Evolutionary conservation across 2,329 filamentous ascomycete genomes (phyloP), one percentile per base, ranked within the genome.

Genomic region (Boeremia exigua): DNA sequence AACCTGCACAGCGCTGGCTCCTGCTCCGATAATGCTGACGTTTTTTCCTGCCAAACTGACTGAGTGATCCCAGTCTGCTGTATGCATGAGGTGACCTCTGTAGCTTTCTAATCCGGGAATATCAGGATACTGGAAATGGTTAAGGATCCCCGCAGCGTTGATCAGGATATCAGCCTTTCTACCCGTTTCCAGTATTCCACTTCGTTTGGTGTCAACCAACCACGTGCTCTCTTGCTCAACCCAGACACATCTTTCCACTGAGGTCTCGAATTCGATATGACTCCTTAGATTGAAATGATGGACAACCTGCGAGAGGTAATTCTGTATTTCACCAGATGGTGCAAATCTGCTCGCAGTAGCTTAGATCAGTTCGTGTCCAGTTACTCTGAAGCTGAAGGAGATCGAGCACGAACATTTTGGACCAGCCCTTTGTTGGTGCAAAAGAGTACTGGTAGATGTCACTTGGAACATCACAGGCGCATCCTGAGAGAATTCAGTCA

Each of bases 371-470:
- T 25, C 3, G 17, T 7, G 19, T 39, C 17, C 37, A 14, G 10
- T 4, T 39, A 3, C 11, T 23, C 12, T 14, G 14, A 15, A 37
- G n/a, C 17, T 17, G 25, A 4, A 39, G 25, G 17, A 27, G 10
- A 39, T 27, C 10, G 19, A 52, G 33, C 17, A 38, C 51, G 17
- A 23, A 54, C 42, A 56, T 17, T 34, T n/a, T 47, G 34, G 53
- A 56, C 48, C 52, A 55, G 15, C 37, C 17, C 29, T 45, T 49
- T 14, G 52, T 32, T 48, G 46, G 53, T 8, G 53, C 53, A 23
- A 51, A 56, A 19, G 53, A 51, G 36, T 51, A 56, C 25, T 56
- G 53, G 40, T 56, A 56, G 11, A 50, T 56, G 30, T 51, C 34
- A 25, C 46, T 50, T 47, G 53, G 53, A 2, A 56, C 47, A 42